Base-by-base conservation (phyloP, 139 green algal species). In the Trebouxia sp. region DNA sequence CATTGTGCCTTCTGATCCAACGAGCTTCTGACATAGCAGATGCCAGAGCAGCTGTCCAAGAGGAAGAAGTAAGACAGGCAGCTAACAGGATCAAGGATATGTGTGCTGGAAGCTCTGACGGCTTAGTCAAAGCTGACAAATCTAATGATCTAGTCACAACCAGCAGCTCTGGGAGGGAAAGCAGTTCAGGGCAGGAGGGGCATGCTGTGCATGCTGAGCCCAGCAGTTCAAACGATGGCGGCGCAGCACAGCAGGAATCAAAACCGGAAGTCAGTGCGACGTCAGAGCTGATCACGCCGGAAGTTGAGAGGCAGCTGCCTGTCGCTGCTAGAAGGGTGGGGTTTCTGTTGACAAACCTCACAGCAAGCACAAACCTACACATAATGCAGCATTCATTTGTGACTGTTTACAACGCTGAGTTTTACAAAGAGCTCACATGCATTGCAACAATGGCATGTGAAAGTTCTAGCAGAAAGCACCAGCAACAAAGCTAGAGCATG, bases 271-370 rank as follows among this genome's bases (percentile, higher is more conserved):
- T 72, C 11, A 42, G 35, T 30, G 62, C 62, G 5, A 42, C 12
- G 8, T 42, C n/a, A 9, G 62, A 72, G 62, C 62, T 72, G 28
- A 72, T 72, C 32, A 72, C 32, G 14, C 62, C 62, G 42, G 62
- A 45, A 24, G 10, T 72, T 45, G 62, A 72, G 35, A 72, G 43
- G 62, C 62, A 42, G 62, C 35, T 72, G 32, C 62, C 62, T 14
- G 28, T 14, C n/a, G 32, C 62, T 30, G 62, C 62, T 30, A 12
- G 11, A 0, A 5, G 62, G 62, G 62, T 72, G 14, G 43, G 62
- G 20, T n/a, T 6, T 26, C 6, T 2, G 15, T 43, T 12, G 1
- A 4, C 1, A 15, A 5, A 15, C 6, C 55, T 30, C 35, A 9
- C 8, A 37, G 6, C n/a, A n/a, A n/a, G 5, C 24, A 15, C 9